Base-by-base conservation (phyloP, 164 flowering plant species). In the Piper longum region DNA sequence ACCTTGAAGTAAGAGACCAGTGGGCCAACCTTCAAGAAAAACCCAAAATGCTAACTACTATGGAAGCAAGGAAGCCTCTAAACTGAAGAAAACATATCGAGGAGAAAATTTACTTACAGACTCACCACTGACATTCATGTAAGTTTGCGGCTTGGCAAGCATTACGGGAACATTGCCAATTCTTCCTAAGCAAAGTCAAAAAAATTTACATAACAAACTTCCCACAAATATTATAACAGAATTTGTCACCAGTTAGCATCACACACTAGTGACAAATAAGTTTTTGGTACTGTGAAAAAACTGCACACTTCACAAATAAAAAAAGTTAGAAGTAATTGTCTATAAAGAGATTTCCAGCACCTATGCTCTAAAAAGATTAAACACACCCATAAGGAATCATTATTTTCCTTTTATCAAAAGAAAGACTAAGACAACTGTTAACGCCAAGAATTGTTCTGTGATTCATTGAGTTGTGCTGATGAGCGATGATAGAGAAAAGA, bases 81-180 rank as follows among this genome's bases (percentile, higher is more conserved):
- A 9, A 13, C 52, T 9, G 11, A 48, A 48, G 52, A 48, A 48
- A 48, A 48, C 12, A 9, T 12, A 48, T 12, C 14, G 11, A 48
- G 1, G 52, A 48, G 52, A 48, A 48, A 48, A 11, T 13, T 56
- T 72, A 91, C 97, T 90, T 85, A 93, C 99, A 73, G 99, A 93
- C 81, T 87, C 88, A 78, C 97, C 99, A 66, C 96, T 91, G 41
- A 68, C 74, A 77, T 90, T 91, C 99, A 95, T 91, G 68, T 83
- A 95, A 61, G 97, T 95, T 69, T 95, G 99, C 5, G 99, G 99
- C 71, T 95, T 95, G 54, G 97, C 95, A 69, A 95, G 83, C 75
- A 95, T 83, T 57, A 95, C 85, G 5, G 99, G 93, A 71, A 85
- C 82, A 76, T 83, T 75, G 63, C 89, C 95, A 66, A 95, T 85